Percentiles rank a stretch among this genome's conserved stretches.
Conservation (phyloP, 108 stramenopile genomes). For the Conticribra guillardii region DNA sequence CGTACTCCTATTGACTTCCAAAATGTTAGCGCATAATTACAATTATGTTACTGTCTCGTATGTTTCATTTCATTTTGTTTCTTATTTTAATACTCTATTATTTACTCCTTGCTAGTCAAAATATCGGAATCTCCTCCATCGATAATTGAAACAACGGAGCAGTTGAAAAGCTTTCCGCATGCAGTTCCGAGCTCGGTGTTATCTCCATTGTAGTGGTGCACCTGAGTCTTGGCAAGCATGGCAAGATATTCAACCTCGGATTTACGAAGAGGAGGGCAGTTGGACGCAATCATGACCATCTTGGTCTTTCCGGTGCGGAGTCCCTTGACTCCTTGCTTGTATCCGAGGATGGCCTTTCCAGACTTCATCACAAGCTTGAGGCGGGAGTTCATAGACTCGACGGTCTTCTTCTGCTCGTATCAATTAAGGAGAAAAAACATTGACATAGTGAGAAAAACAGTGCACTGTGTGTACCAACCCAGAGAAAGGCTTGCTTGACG, state of each 20-base stretch:
- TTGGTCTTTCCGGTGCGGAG: constrained; percentile 95
- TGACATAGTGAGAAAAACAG: constrained; percentile 9
- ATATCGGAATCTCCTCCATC: constrained; percentile 96
- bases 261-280: constrained; percentile 98
- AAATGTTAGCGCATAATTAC: no score
- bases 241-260: constrained; percentile 99
- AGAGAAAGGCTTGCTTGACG: no score
- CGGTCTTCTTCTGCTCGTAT: constrained; percentile 80
- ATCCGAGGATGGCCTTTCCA: constrained; percentile 96
- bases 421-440: constrained; percentile 8
- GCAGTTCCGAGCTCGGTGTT: constrained; percentile 98
- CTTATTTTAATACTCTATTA: background rate
- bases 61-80: constrained; percentile 15
- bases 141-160: constrained; percentile 89
- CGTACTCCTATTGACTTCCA: no score
- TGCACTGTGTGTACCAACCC: background rate
- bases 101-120: constrained; percentile 72
- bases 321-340: constrained; percentile 94
- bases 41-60: no score
- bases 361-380: constrained; percentile 99
- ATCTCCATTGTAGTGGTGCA: constrained; percentile 97
- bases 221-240: constrained; percentile 96
- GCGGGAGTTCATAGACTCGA: constrained; percentile 98
- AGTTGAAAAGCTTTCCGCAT: constrained; percentile 97
- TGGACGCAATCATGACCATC: constrained; percentile 95